Evolutionary conservation across 129 eudicot species (phyloP).

Genomic region (Tagetes patula): DNA sequence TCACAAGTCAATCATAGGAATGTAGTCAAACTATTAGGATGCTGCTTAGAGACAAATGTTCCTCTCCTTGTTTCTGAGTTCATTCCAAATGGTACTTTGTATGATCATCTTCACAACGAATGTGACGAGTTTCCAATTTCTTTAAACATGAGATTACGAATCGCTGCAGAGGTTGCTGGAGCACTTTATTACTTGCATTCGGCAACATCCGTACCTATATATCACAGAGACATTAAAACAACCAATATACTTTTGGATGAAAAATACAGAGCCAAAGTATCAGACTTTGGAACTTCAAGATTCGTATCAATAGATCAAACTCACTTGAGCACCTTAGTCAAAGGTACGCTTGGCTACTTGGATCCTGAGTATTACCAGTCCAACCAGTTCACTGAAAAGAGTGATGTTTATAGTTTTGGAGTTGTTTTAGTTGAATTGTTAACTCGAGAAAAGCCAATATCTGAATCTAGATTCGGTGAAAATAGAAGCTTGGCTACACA

Average conservation of each 20-base stretch:
- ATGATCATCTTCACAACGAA: background rate
- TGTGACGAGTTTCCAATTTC: background rate
- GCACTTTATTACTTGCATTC: background rate
- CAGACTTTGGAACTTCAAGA: background rate
- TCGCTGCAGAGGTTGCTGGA: background rate
- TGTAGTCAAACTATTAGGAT: too few relatives aligned
- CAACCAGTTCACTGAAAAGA: background rate
- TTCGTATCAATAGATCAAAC: background rate
- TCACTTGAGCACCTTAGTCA: background rate
- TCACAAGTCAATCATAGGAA: background rate
- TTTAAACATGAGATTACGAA: background rate
- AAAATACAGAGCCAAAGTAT: background rate
- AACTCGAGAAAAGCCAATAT: background rate
- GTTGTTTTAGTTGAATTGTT: background rate
- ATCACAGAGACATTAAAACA: background rate
- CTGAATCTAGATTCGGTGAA: background rate
- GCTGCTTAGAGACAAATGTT: too few relatives aligned
- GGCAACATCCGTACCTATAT: background rate
- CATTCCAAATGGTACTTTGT: constrained; percentile 32
- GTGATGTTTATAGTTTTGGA: background rate
- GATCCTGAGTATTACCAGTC: background rate
- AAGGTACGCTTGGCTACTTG: background rate
- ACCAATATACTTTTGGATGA: background rate
- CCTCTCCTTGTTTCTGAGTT: constrained; percentile 32
- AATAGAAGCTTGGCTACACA: background rate